Percentiles rank a stretch among this genome's conserved stretches.
phyloP scores from a whole-genome alignment of 108 stramenopile genomes.

The Licmophora abbreviata region DNA sequence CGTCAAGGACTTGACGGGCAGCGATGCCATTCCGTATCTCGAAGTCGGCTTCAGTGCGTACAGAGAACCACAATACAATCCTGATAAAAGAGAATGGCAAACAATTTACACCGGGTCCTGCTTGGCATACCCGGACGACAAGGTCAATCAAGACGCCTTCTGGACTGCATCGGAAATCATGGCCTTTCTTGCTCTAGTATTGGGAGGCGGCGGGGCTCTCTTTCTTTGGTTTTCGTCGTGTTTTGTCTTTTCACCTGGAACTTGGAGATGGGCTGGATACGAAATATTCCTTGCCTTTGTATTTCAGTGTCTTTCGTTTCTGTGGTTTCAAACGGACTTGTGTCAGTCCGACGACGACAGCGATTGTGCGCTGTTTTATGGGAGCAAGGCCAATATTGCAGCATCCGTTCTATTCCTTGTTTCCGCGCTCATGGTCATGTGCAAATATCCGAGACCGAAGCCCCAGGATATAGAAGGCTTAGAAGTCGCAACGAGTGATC shows the following conservation, averaged over 20 bases:
- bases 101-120: slow-evolving; percentile 21
- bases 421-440: slow-evolving; percentile 29
- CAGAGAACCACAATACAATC: slow-evolving; percentile 30
- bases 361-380: slow-evolving; percentile 40
- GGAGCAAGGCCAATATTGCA: slow-evolving; percentile 44
- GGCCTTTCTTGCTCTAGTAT: slow-evolving; percentile 45
- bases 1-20: slow-evolving; percentile 25
- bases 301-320: slow-evolving; percentile 37
- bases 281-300: slow-evolving; percentile 38
- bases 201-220: slow-evolving; percentile 56
- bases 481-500: no score
- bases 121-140: slow-evolving; percentile 29
- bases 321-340: slow-evolving; percentile 53
- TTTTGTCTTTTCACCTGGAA: slow-evolving; percentile 41
- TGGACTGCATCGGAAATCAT: slow-evolving; percentile 44
- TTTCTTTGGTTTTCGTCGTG: slow-evolving; percentile 62
- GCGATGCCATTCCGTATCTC: slow-evolving; percentile 34
- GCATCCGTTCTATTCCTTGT: slow-evolving; percentile 39
- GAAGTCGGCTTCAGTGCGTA: slow-evolving; percentile 57
- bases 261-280: slow-evolving; percentile 66
- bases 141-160: slow-evolving; percentile 30
- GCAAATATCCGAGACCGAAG: slow-evolving; percentile 35
- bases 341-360: slow-evolving; percentile 29
- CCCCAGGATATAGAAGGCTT: no score
- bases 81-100: slow-evolving; percentile 17